Evolutionary conservation across 75 land plant species (phyloP).

Genomic region (Pinus albicaulis): DNA sequence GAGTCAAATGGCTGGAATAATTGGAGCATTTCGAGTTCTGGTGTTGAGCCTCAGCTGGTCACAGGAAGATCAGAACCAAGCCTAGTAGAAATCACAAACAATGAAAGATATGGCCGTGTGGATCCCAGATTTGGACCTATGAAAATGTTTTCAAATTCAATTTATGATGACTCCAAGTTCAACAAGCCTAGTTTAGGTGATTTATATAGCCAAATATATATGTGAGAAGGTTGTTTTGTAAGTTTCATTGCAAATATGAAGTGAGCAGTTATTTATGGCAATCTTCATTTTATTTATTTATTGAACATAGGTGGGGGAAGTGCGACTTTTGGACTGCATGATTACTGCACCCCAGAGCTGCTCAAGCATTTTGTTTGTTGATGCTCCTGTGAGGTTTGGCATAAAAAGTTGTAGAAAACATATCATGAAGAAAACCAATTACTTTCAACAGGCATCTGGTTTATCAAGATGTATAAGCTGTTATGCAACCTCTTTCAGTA

Average conservation of each 20-base stretch:
- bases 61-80: conserved; percentile 1
- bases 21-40: conserved; percentile 10
- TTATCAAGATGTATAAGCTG: not conserved
- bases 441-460: not conserved
- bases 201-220: conserved; percentile 14
- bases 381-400: not conserved
- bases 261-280: not conserved
- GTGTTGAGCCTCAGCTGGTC: not conserved
- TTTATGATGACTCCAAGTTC: conserved; percentile 16
- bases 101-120: conserved; percentile 1
- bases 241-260: not conserved
- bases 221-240: not conserved
- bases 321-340: not conserved
- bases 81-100: conserved; percentile 11
- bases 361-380: not conserved
- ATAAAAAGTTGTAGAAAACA: not conserved
- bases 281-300: not conserved
- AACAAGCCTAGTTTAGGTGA: conserved; percentile 8
- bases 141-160: conserved; percentile 12
- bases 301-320: not conserved
- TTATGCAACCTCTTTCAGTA: not conserved
- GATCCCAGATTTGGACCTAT: conserved; percentile 4
- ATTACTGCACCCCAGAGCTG: not conserved
- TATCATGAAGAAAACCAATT: not conserved
- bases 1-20: conserved; percentile 13